phyloP scores from a whole-genome alignment of 2,329 filamentous ascomycete genomes.

The Didymella lethalis region DNA sequence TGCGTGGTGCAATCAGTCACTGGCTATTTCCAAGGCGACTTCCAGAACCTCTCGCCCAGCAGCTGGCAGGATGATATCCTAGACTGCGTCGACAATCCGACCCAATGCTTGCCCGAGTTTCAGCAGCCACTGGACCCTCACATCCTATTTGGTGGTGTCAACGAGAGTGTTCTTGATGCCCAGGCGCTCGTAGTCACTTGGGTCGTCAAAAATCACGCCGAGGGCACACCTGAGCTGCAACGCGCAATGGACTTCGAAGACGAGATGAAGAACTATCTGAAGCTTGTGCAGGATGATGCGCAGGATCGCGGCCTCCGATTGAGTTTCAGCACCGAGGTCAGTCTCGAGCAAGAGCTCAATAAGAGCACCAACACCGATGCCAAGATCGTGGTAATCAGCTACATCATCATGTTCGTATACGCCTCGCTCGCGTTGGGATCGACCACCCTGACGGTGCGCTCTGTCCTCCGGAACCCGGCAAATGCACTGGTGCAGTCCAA shows the following conservation, averaged over 20 bases:
- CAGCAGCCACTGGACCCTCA: constrained; percentile 86
- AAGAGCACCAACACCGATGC: constrained; percentile 98
- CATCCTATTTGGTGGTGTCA: constrained; percentile 85
- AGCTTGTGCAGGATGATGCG: constrained; percentile 83
- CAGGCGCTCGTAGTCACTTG: constrained; percentile 88
- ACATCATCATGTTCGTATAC: constrained; percentile 98
- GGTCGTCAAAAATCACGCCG: constrained; percentile 87
- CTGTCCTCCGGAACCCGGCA: constrained; percentile 81
- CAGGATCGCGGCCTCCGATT: constrained; percentile 78
- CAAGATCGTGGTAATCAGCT: constrained; percentile 95
- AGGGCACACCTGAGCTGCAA: constrained; percentile 73
- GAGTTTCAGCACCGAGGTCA: constrained; percentile 95
- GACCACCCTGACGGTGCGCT: constrained; percentile 78
- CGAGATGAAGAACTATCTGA: constrained; percentile 74
- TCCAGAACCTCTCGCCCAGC: constrained; percentile 66
- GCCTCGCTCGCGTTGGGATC: constrained; percentile 92
- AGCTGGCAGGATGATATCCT: constrained; percentile 77
- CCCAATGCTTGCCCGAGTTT: constrained; percentile 83
- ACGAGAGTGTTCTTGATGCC: constrained; percentile 72
- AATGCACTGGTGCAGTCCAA: constrained; percentile 93
- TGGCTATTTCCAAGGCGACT: constrained; percentile 80
- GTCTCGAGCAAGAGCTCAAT: constrained; percentile 93
- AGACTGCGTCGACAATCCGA: constrained; percentile 79
- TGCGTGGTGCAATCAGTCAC: constrained; percentile 95
- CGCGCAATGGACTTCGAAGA: constrained; percentile 90